Base-by-base conservation (phyloP, 2,329 filamentous ascomycete genomes). In the Fusarium dlaminii region DNA sequence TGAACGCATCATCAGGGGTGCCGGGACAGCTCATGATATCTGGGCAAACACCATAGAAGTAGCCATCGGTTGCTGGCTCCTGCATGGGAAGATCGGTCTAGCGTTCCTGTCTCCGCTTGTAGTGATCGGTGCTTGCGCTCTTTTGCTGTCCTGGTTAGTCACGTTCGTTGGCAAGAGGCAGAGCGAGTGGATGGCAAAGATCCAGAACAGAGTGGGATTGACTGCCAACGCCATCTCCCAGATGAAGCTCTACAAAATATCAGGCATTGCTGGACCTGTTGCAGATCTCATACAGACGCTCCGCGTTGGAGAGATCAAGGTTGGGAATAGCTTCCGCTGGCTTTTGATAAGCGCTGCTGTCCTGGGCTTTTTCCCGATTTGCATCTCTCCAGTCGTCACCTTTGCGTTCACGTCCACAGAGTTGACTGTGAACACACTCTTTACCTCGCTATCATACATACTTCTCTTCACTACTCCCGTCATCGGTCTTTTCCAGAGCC, bases 41-140 rank as follows among this genome's bases (percentile, higher is more conserved):
- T 86, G 84, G 85, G 83, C 80, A 0, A 82, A 77, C 43, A 58
- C 80, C 1, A 67, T 87, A 2, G 83, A 88, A 68, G 81, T 86
- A 8, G 82, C 75, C 9, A 60, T 89, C 4, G 84, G 84, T 1
- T 83, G 84, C 54, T 89, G 82, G 76, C 80, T 89, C 0, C 79
- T 90, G 1, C 79, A 87, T 27, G 74, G 73, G 8, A 82, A 87
- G 54, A 73, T 90, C 2, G 87, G 88, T 0, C 78, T 81, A 1
- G 86, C 86, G 0, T 89, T 86, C 43, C 76, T 84, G 0, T 84
- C 85, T 0, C 87, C 88, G 0, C 80, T 90, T 11, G 81, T 83
- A 1, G 79, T 87, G 6, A 84, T 87, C 0, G 52, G 84, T 14
- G 8, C 77, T 5, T 80, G 77, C 27, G 71, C 74, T 5, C 32